phyloP scores from a whole-genome alignment of 805 yeast species.

The Candida verbasci region DNA sequence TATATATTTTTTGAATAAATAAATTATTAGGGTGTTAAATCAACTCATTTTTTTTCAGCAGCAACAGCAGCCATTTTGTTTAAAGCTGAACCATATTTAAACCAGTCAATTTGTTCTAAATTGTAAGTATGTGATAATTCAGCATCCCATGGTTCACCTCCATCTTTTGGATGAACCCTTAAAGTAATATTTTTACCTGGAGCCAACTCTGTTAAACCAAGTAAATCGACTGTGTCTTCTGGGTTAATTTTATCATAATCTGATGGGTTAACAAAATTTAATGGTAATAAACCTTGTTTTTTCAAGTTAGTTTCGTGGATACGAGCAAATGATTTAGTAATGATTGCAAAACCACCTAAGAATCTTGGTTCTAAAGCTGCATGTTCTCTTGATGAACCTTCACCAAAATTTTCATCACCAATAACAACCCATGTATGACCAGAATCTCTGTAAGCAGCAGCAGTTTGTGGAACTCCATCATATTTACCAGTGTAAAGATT shows the following conservation, averaged over 20 bases:
- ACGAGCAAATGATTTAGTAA: conserved; percentile 97
- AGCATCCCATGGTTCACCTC: conserved; percentile 86
- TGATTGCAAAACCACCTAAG: conserved; percentile 97
- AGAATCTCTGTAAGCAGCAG: conserved; percentile 87
- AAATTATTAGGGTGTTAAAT: neutral
- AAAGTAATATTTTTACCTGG: conserved; percentile 89
- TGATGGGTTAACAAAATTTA: conserved; percentile 83
- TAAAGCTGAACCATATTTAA: conserved; percentile 98
- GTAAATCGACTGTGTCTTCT: conserved; percentile 81
- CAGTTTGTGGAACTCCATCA: conserved; percentile 96
- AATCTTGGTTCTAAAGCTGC: conserved; percentile 99
- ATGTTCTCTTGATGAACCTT: conserved; percentile 99
- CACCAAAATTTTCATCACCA: conserved; percentile 99
- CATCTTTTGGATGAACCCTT: conserved; percentile 70
- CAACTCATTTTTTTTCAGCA: conserved; percentile 2
- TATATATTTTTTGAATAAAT: conserved; percentile 3
- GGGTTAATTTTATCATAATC: conserved; percentile 94
- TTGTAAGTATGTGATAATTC: conserved; percentile 96
- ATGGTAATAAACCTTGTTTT: conserved; percentile 98
- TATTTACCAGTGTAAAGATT: conserved; percentile 89
- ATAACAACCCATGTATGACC: conserved; percentile 95
- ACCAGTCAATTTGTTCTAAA: conserved; percentile 96
- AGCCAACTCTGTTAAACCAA: conserved; percentile 79
- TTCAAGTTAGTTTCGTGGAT: conserved; percentile 99
- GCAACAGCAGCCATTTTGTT: conserved; percentile 32